Conservation (phyloP, 2,329 filamentous ascomycete genomes). For the Aspergillus sp. region DNA sequence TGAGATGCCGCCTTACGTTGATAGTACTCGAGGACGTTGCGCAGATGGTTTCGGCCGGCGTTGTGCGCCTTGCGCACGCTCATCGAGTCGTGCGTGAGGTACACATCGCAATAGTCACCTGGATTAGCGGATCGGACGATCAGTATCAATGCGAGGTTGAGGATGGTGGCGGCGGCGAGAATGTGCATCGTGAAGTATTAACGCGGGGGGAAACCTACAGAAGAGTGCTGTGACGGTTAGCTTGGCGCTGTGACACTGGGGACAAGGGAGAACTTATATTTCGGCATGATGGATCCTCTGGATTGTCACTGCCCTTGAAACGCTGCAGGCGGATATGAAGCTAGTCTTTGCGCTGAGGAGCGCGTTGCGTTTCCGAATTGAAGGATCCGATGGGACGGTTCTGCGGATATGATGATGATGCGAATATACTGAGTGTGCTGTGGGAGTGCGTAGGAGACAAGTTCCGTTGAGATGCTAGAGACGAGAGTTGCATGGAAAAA, state of each 20-base stretch:
- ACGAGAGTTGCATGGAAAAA: conserved; percentile 5
- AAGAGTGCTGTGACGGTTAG: conserved; percentile 61
- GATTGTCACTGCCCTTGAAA: conserved; percentile 7
- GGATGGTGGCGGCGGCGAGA: background rate
- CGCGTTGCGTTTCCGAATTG: conserved; percentile 17
- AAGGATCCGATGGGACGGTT: background rate
- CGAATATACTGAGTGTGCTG: background rate
- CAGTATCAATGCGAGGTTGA: background rate
- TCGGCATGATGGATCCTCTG: conserved; percentile 65
- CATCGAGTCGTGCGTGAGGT: conserved; percentile 99
- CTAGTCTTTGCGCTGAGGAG: conserved; percentile 12
- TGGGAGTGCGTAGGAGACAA: background rate
- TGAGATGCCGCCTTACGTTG: conserved; percentile 61
- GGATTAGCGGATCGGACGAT: conserved; percentile 4
- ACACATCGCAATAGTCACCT: conserved; percentile 99
- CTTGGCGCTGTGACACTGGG: conserved; percentile 5
- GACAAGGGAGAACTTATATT: conserved; percentile 63
- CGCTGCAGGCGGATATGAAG: conserved; percentile 6
- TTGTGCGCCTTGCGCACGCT: conserved; percentile 99
- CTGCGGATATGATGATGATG: background rate
- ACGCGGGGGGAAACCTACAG: conserved; percentile 51
- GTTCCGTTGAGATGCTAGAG: background rate
- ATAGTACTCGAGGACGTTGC: conserved; percentile 98
- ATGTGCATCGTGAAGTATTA: background rate
- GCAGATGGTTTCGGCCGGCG: conserved; percentile 89